Evolutionary conservation across 495 filamentous ascomycete species (phyloP).

Genomic region (Penicillium samsonianum): DNA sequence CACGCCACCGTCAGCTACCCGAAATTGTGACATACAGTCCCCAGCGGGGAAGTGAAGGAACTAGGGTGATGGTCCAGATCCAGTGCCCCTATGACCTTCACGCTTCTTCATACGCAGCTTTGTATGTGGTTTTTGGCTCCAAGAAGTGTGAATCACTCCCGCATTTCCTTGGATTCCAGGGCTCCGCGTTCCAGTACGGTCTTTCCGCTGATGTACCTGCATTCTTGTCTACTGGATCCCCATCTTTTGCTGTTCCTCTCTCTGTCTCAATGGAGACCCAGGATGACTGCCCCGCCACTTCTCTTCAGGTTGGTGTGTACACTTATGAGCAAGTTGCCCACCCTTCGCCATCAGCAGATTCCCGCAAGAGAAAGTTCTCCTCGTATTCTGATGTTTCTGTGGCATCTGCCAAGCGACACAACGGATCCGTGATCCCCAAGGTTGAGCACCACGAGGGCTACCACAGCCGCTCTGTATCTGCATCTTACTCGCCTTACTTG

Average conservation of each 20-base stretch:
- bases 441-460: slow-evolving; percentile 43
- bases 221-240: slow-evolving; percentile 64
- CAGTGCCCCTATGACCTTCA: slow-evolving; percentile 71
- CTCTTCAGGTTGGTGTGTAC: slow-evolving; percentile 73
- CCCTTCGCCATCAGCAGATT: slow-evolving; percentile 33
- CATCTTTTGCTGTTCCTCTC: slow-evolving; percentile 69
- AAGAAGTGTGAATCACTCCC: slow-evolving; percentile 65
- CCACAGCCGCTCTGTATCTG: slow-evolving; percentile 32
- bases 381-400: slow-evolving; percentile 45
- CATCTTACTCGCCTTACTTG: slow-evolving; percentile 49
- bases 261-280: slow-evolving; percentile 69
- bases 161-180: slow-evolving; percentile 59
- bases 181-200: slow-evolving; percentile 64
- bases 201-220: slow-evolving; percentile 72
- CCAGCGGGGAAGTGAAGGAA: slow-evolving; percentile 63
- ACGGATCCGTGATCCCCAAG: slow-evolving; percentile 42
- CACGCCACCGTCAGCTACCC: slow-evolving; percentile 44
- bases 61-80: slow-evolving; percentile 70
- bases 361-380: slow-evolving; percentile 57
- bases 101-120: slow-evolving; percentile 53
- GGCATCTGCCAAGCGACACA: slow-evolving; percentile 47
- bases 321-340: slow-evolving; percentile 61
- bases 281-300: slow-evolving; percentile 59
- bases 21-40: slow-evolving; percentile 70
- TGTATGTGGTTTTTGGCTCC: slow-evolving; percentile 74